Conservation (phyloP, 257 asterid species). For the Ajuga chamaepitys region DNA sequence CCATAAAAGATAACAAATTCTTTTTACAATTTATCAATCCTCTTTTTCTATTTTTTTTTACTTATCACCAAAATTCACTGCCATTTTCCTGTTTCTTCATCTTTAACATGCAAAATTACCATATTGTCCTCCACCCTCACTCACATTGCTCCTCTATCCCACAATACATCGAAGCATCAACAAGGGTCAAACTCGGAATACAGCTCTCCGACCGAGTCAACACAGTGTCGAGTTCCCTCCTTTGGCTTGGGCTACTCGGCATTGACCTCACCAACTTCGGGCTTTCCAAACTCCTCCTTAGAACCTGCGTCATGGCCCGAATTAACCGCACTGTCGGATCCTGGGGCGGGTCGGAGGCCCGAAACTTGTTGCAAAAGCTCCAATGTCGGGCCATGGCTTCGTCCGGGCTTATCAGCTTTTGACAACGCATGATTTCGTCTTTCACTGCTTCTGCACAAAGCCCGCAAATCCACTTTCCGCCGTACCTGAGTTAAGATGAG, state of each 20-base stretch:
- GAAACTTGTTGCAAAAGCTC: slow-evolving; percentile 55
- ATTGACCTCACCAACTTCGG: slow-evolving; percentile 29
- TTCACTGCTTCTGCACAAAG: slow-evolving; percentile 56
- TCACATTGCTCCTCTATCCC: slow-evolving; percentile 26
- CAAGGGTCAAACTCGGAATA: slow-evolving; percentile 41
- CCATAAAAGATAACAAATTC: no score
- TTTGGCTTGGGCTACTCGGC: slow-evolving; percentile 36
- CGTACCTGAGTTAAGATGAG: slow-evolving; percentile 9
- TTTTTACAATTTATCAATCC: neutral
- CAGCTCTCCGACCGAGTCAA: slow-evolving; percentile 44
- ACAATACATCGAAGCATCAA: slow-evolving; percentile 21
- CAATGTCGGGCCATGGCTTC: slow-evolving; percentile 70
- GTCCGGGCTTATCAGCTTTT: slow-evolving; percentile 53
- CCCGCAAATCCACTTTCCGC: slow-evolving; percentile 61
- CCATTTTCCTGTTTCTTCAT: neutral
- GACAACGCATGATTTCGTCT: slow-evolving; percentile 51
- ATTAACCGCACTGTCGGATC: slow-evolving; percentile 52
- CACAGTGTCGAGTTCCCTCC: neutral
- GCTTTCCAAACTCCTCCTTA: slow-evolving; percentile 48
- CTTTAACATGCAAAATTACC: neutral
- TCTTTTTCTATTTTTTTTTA: neutral
- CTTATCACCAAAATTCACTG: no score
- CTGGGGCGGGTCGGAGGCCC: slow-evolving; percentile 53
- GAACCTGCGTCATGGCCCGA: slow-evolving; percentile 54
- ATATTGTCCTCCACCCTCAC: slow-evolving; percentile 4